A percentile compares a stretch with the other conserved stretches of the same genome.
Conservation (phyloP, 345 rosid species). For the Zanthoxylum bungeanum region DNA sequence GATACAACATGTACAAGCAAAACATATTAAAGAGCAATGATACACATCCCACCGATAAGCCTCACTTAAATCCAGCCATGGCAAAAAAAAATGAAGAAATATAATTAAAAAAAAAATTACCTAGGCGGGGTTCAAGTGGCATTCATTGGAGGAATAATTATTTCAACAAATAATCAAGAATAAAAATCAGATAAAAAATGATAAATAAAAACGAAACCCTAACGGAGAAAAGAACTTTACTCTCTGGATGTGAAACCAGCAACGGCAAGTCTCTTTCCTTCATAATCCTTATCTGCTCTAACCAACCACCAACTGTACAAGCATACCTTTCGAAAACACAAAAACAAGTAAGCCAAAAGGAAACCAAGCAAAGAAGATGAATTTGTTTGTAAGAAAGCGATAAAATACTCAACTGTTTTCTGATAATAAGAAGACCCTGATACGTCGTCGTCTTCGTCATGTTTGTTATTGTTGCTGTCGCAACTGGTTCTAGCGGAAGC, state of each 20-base stretch:
- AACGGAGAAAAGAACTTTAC: conserved; percentile 26
- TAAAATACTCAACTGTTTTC: conserved; percentile 15
- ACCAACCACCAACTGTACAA: conserved; percentile 79
- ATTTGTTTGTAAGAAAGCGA: neutral
- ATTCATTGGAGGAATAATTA: too few species aligned
- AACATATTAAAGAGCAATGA: too few species aligned
- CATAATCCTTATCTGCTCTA: conserved; percentile 36
- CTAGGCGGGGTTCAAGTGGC: too few species aligned
- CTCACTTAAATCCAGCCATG: too few species aligned
- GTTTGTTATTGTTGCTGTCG: neutral
- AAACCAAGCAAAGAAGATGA: neutral
- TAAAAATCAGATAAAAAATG: neutral
- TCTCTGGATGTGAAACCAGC: conserved; percentile 49
- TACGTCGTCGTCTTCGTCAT: neutral
- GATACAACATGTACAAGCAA: neutral
- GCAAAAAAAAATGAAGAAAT: too few species aligned
- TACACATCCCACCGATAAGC: too few species aligned
- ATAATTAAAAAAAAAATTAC: neutral
- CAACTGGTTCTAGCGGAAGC: neutral
- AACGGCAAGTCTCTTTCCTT: conserved; percentile 68
- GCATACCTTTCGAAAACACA: conserved; percentile 38
- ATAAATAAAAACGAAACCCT: neutral
- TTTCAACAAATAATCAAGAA: neutral
- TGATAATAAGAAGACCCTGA: conserved; percentile 13
- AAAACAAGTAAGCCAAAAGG: neutral